Conservation (phyloP, 2,329 filamentous ascomycete genomes). For the Pyrenochaeta sp. region DNA sequence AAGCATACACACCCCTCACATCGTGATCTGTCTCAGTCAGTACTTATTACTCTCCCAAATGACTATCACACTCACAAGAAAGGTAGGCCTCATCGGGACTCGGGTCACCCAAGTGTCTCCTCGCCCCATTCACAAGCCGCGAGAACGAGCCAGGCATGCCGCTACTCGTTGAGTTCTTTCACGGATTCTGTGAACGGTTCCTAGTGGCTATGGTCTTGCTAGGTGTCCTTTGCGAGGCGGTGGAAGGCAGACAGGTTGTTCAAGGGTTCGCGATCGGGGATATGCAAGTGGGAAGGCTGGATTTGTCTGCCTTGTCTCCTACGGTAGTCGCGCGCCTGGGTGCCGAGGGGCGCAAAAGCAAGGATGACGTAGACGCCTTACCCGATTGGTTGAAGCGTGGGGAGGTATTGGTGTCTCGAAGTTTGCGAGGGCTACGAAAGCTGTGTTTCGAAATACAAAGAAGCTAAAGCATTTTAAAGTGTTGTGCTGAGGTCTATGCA, state of each 20-base stretch:
- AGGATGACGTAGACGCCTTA: constrained; percentile 28
- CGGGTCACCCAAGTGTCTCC: constrained; percentile 40
- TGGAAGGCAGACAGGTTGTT: constrained; percentile 2
- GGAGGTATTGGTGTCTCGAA: not conserved
- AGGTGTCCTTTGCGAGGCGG: not conserved
- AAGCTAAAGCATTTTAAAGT: not conserved
- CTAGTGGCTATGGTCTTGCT: constrained; percentile 4
- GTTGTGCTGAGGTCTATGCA: not conserved
- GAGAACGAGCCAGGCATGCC: constrained; percentile 33
- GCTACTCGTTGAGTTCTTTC: constrained; percentile 6
- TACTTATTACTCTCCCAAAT: not conserved
- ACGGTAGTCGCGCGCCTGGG: constrained; percentile 15
- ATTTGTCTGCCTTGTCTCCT: constrained; percentile 22
- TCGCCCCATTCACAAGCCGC: constrained; percentile 36
- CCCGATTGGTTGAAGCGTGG: constrained; percentile 14
- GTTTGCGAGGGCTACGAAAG: not conserved
- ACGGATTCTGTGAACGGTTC: not conserved
- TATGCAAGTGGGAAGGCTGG: constrained; percentile 17
- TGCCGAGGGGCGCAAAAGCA: constrained; percentile 15
- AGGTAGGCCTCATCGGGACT: constrained; percentile 73
- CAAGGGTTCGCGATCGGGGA: not conserved
- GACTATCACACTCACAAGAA: constrained; percentile 68
- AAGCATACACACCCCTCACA: constrained; percentile 65
- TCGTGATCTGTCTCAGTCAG: constrained; percentile 65
- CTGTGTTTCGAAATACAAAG: not conserved